Evolutionary conservation across 23 red algal genomes (phyloP), one percentile per base, ranked within the genome.

Genomic region (Cyanidium caldarium): DNA sequence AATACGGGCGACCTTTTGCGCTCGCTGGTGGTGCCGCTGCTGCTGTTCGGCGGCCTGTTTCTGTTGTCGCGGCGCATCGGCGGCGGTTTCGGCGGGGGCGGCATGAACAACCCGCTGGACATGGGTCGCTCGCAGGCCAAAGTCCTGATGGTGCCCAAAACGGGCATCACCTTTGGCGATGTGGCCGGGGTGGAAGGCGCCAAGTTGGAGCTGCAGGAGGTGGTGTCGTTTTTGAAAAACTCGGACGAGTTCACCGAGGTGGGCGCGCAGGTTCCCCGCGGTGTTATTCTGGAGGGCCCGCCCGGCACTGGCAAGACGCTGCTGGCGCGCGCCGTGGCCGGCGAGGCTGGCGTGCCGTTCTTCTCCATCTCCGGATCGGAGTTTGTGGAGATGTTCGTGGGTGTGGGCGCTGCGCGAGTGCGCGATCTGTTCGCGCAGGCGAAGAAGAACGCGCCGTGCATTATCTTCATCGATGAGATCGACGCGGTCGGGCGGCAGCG

Each of bases 351-450:
- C 44, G 92, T 98, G 1, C 92, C 92, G 10, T 98, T 98, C 66
- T 98, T 98, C 69, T 88, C 84, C 37, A 98, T 98, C 45, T 80
- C 92, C 10, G 92, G 92, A 10, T 98, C 92, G 43, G 92, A 98
- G 79, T 98, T 98, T 88, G 92, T 98, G n/a, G 92, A 98, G 35
- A 98, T 98, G 92, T 98, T 98, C 57, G 85, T 98, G 26, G 92
- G 92, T 65, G 92, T 98, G 0, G 92, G 92, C 66, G 92, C 92
- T 3, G 81, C 80, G 39, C 84, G 92, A 57, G 92, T 98, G 33
- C 75, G 92, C 25, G 92, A 98, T 71, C 82, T 98, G 0, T 98
- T 98, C 61, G 66, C 80, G 38, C 82, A 98, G 36, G 92, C 92
- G 2, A 98, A 98, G 69, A 98, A 98, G 76, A 98, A 98, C 66